Evolutionary conservation across 768 basidiomycete species (phyloP), one percentile per base, ranked within the genome.

Genomic region (Boletellus emodensis): DNA sequence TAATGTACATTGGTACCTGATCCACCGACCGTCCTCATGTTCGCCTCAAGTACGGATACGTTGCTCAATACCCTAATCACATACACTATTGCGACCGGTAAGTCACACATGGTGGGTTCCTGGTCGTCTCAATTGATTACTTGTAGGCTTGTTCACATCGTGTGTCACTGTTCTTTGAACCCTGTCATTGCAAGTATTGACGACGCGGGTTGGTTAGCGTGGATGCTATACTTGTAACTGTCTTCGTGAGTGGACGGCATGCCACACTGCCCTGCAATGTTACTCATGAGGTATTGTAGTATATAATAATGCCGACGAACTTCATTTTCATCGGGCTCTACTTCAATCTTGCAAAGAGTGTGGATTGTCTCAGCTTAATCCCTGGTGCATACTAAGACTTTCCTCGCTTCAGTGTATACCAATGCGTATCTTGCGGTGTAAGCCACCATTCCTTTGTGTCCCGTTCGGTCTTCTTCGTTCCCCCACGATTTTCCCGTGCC

Each of bases 281-380:
- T 5, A 7, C 11, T 55, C 20, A 54, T 30, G 9, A n/a, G 18
- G 1, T 24, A 15, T n/a, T 24, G 44, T 48, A 71, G 53, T 81
- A 77, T 53, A 64, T 70, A 28, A 64, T 70, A 2, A 82, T 83
- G 81, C 81, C 80, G 0, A 49, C 69, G 33, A 83, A 79, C 50
- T 76, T 79, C 58, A 68, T 82, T 48, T 81, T 79, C 67, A 58
- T 81, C 73, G 78, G 65, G 1, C 76, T 79, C 56, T 80, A 80
- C 54, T 70, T 82, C 32, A 66, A 75, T n/a, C n/a, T n/a, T n/a
- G n/a, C n/a, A n/a, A n/a, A n/a, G n/a, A n/a, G n/a, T n/a, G n/a
- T n/a, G n/a, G 28, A 28, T 37, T 38, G 1, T 20, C 13, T 35
- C 17, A 24, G n/a, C 3, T 2, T 7, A 10, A 8, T 11, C 11